Evolutionary conservation across 2,329 filamentous ascomycete genomes (phyloP).

Genomic region (Emergomyces orientalis): DNA sequence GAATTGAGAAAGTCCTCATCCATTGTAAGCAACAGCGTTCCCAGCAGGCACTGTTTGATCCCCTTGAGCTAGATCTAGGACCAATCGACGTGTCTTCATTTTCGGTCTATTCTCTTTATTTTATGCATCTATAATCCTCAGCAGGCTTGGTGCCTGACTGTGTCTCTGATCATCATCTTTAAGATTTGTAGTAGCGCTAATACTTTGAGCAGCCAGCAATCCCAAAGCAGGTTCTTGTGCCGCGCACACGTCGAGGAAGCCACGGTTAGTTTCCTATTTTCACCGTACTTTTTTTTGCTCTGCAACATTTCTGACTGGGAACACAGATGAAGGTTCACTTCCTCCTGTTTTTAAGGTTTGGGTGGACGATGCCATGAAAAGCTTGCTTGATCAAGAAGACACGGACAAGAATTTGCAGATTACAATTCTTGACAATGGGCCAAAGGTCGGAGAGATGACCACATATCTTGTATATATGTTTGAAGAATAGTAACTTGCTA

Average conservation of each 20-base stretch:
- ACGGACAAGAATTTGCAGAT: slow-evolving; percentile 84
- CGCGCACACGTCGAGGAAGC: slow-evolving; percentile 8
- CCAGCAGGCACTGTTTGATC: neutral
- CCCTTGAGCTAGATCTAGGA: neutral
- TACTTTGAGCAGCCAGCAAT: slow-evolving; percentile 5
- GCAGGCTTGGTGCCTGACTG: neutral
- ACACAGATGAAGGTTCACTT: slow-evolving; percentile 56
- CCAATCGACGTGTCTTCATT: neutral
- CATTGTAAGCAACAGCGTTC: slow-evolving; percentile 4
- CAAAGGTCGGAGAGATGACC: slow-evolving; percentile 50
- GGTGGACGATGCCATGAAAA: slow-evolving; percentile 67
- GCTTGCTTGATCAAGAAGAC: slow-evolving; percentile 67
- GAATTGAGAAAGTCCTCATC: slow-evolving; percentile 7
- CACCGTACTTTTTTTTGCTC: neutral
- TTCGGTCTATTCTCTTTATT: neutral
- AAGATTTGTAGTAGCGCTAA: neutral
- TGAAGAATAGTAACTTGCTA: neutral
- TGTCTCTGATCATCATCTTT: neutral
- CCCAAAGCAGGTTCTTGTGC: neutral
- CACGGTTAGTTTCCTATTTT: slow-evolving; percentile 1
- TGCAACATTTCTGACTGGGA: neutral
- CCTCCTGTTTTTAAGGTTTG: slow-evolving; percentile 67
- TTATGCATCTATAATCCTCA: neutral
- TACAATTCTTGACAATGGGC: slow-evolving; percentile 80
- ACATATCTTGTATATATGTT: slow-evolving; percentile 15